Evolutionary conservation across 805 yeast species (phyloP), one percentile per base, ranked within the genome.

Genomic region (Spathaspora gorwiae): DNA sequence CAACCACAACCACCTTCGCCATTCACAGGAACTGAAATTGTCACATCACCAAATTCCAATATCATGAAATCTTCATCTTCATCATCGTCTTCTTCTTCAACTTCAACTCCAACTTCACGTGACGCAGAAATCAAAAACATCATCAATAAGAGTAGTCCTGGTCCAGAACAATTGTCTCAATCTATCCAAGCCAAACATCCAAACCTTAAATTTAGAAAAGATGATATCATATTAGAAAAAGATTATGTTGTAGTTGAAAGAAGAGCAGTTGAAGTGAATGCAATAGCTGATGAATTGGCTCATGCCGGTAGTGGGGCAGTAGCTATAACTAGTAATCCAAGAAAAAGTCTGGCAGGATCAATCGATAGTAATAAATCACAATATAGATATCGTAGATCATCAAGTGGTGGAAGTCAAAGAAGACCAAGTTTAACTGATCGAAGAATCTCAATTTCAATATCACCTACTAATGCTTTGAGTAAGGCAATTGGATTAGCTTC

Each of bases 211-310:
- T 12, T 32, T 27, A 44, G 36, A 34, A 54, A 64, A 48, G 65
- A 73, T 19, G 86, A 81, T 43, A 57, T 76, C 19, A 72, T 76
- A 26, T 67, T 82, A 46, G 96, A 89, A 54, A 83, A 80, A 52
- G 97, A 90, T 57, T 92, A 92, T 55, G 98, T 92, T 31, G 95
- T 92, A 35, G 90, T 92, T 27, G 98, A 92, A 62, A 94, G 92
- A 62, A 78, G 95, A 41, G 88, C 94, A 0, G 97, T 92, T 3
- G 98, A 94, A 60, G 95, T 92, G 7, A 92, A 92, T 68, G 92
- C 96, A 2, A 73, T 94, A 46, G 99, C 99, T 2, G 98, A 92
- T 63, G 97, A 90, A 61, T 68, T 92, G 42, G 90, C 88, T 12
- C 68, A 71, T 47, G 83, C 83, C 2, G 83, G 82, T 1, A 64